Base-by-base conservation (phyloP, 257 asterid species). In the Rubia yunnanensis region DNA sequence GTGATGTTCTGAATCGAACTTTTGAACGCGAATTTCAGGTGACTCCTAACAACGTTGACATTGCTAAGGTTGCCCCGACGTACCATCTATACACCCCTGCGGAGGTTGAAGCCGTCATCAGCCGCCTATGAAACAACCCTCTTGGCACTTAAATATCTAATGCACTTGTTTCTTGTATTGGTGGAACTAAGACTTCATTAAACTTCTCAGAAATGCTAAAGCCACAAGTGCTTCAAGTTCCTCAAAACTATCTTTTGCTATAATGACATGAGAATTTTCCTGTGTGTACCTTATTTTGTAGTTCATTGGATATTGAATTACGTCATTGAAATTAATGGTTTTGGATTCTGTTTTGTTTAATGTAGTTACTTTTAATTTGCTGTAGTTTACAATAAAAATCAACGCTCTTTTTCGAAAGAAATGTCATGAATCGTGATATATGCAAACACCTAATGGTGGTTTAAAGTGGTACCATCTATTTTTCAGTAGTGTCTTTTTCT, bases 11-110 rank as follows among this genome's bases (percentile, higher is more conserved):
- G 38, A 70, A 60, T 41, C n/a, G 39, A 8, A 10, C 44, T 17
- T 5, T 3, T 7, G 1, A 4, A 14, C 57, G 8, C 64, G 4
- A 36, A 35, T 84, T n/a, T 53, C 83, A 91, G 96, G 96, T 91
- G 66, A 88, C 95, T 3, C 94, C 98, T 63, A 91, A 85, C 81
- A 88, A 88, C 30, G 98, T 91, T 11, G 96, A 91, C 50, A 91
- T 91, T 61, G 92, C 98, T 0, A 88, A 85, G 88, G 98, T 91
- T 22, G 73, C 96, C 0, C 95, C 96, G 41, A 80, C 84, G 2
- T 91, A 88, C 80, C 96, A 91, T 78, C 92, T 88, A 18, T 88
- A 85, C 81, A 50, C 88, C 34, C 95, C 96, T 44, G 60, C 94
- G 18, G 95, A 88, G 75, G 94, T 91, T 39, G 98, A 91, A 81